phyloP scores from a whole-genome alignment of 2,329 filamentous ascomycete species.

The Anisogramma anomala region DNA sequence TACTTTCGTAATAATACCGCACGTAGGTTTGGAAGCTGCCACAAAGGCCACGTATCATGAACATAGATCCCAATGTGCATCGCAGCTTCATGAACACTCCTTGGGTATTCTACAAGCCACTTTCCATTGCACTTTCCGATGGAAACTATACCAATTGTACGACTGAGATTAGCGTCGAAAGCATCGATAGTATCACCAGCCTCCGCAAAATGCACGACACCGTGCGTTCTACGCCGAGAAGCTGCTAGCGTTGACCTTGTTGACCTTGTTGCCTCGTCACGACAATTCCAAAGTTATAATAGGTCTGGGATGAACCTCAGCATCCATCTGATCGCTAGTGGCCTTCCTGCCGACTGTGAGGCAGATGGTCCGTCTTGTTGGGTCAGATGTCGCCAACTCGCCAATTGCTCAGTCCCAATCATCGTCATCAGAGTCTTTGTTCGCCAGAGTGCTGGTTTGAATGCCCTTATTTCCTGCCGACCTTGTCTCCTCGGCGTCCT shows the following conservation, averaged over 20 bases:
- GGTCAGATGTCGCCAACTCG: neutral
- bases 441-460: slow-evolving; percentile 27
- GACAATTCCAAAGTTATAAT: too few relatives aligned
- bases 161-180: too few relatives aligned
- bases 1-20: slow-evolving; percentile 8
- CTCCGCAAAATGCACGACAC: too few relatives aligned
- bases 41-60: neutral
- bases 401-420: slow-evolving; percentile 46
- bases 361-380: too few relatives aligned
- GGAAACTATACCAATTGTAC: too few relatives aligned
- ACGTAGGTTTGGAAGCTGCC: neutral
- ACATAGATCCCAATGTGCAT: neutral
- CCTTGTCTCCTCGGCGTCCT: slow-evolving; percentile 49
- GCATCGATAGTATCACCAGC: too few relatives aligned
- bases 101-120: too few relatives aligned
- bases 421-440: slow-evolving; percentile 40
- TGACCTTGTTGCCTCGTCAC: too few relatives aligned
- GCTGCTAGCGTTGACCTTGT: too few relatives aligned
- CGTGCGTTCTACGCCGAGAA: too few relatives aligned
- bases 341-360: neutral
- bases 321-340: neutral
- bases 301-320: too few relatives aligned
- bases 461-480: slow-evolving; percentile 36
- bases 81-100: neutral
- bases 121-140: too few relatives aligned